These are phyloP conservation scores for Croton setiger DNA, from an alignment of 441 rosid genomes.

Conservation along the genomic window DNA sequence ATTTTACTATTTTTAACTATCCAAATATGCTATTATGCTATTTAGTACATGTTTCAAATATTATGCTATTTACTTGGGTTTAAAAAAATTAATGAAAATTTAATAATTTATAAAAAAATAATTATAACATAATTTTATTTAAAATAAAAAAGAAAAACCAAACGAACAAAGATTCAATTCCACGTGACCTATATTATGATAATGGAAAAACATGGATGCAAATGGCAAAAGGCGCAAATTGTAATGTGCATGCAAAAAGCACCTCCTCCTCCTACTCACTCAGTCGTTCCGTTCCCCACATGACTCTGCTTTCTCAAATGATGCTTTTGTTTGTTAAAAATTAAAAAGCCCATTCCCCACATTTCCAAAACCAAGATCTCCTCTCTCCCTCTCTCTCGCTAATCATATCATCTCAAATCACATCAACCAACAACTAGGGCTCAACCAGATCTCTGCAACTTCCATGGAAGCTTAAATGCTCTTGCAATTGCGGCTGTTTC, in stretches of 20 bases:
- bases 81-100: too few species aligned
- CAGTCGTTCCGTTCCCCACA: neutral
- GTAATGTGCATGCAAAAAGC: neutral
- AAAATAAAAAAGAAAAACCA: too few species aligned
- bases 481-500: neutral
- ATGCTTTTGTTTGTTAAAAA: neutral
- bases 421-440: neutral
- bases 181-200: neutral
- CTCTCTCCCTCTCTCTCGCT: neutral
- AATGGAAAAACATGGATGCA: too few species aligned
- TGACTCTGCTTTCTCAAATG: neutral
- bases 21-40: too few species aligned
- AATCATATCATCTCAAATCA: neutral
- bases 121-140: too few species aligned
- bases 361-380: neutral
- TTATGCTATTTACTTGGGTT: too few species aligned
- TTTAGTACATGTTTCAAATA: too few species aligned
- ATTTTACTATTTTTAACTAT: too few species aligned
- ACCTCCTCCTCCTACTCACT: neutral
- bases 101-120: too few species aligned
- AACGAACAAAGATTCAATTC: neutral
- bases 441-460: slow-evolving; percentile 16
- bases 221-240: neutral
- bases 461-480: neutral
- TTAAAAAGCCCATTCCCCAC: neutral